Base-by-base conservation (phyloP, 495 filamentous ascomycete genomes). In the Lepidopterella palustris region DNA sequence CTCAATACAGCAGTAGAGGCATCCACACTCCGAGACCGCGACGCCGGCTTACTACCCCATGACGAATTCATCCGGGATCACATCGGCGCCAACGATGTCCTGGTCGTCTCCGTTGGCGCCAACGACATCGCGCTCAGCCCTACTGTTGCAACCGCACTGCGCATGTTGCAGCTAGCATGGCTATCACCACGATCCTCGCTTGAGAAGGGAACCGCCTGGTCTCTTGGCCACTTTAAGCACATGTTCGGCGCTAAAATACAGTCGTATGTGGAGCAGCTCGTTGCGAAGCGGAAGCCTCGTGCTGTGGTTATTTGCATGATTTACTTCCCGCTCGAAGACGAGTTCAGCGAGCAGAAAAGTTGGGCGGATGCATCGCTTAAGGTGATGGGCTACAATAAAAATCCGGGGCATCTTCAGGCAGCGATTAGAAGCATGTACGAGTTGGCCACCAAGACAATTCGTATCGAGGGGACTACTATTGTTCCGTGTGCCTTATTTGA, bases 241-340 rank as follows among this genome's bases (percentile, higher is more conserved):
- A 45, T 72, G 40, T 71, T 72, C 35, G 53, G 58, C 15, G 54
- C 57, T 6, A 53, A 68, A 23, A 61, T 56, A 0, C 50, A 70
- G 29, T 23, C 39, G 10, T 72, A 72, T 53, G 51, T 72, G 42
- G 20, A 28, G 0, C 51, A 52, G 0, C 6, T 71, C 4, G 35
- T 61, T 42, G 45, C 45, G 23, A 67, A 65, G 32, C 59, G 61
- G 31, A 72, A 72, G 42, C 70, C 70, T 4, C 59, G 62, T 20
- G 68, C 64, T n/a, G 62, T 71, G 8, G 55, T 71, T 28, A 61
- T 70, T 1, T 72, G 68, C 59, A 71, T 68, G 70, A 72, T 72
- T 6, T 72, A 72, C 61, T 72, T 61, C 51, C 70, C 70, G 9
- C 61, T 71, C 23, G 67, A 72, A 53, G 40, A 26, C 10, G 23